A percentile compares a stretch with the other conserved stretches of the same genome.
Evolutionary conservation across 2,329 filamentous ascomycete species (phyloP).

Genomic region (Fusarium sp.): DNA sequence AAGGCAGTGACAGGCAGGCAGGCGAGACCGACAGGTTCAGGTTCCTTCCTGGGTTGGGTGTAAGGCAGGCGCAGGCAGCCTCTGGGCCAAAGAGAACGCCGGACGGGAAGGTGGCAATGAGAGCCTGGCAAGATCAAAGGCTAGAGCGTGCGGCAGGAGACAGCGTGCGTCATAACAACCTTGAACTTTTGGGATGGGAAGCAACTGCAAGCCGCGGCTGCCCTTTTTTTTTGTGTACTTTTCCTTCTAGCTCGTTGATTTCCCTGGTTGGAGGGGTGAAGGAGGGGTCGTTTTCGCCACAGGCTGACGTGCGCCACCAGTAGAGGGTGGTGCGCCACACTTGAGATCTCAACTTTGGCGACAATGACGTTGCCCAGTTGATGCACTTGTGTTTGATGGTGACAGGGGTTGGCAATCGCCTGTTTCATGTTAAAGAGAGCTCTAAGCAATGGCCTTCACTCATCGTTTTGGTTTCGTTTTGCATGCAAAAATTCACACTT

Average conservation of each 20-base stretch:
- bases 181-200: constrained; percentile 5
- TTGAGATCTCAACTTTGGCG: constrained; percentile 4
- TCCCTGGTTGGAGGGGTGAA: constrained; percentile 44
- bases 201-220: constrained; percentile 15
- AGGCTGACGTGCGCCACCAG: constrained; percentile 29
- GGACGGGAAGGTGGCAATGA: constrained; percentile 19
- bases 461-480: background rate
- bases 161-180: constrained; percentile 45
- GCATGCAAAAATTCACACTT: background rate
- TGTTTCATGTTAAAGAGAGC: background rate
- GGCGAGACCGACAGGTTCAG: background rate
- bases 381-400: background rate
- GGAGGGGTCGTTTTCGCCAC: constrained; percentile 41
- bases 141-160: constrained; percentile 16
- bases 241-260: constrained; percentile 3
- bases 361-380: background rate
- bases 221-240: constrained; percentile 41
- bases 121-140: constrained; percentile 11
- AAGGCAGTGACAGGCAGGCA: constrained; percentile 25
- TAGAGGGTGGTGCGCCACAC: constrained; percentile 5
- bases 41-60: constrained; percentile 1
- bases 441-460: background rate
- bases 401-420: background rate
- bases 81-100: constrained; percentile 1
- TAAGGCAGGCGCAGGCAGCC: background rate